Percentiles rank a stretch among this genome's conserved stretches.
Evolutionary conservation across 306 rosid species (phyloP).

Genomic region (Acacia melanoxylon): DNA sequence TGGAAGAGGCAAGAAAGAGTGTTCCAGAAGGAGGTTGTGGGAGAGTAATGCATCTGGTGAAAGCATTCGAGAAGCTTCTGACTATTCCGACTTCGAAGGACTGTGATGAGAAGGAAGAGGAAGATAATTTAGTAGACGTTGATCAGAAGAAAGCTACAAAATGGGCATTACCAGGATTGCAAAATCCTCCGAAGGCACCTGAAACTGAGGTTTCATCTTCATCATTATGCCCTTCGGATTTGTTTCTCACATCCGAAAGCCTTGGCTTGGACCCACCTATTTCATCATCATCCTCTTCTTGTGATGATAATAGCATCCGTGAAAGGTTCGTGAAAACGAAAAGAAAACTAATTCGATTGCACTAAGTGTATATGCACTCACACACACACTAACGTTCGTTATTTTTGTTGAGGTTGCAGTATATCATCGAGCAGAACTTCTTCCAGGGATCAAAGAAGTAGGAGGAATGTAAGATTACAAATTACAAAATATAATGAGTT

Average conservation of each 20-base stretch:
- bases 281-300: conserved; percentile 61
- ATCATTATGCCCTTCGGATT: conserved; percentile 52
- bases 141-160: conserved; percentile 45
- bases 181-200: conserved; percentile 33
- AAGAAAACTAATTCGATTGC: background rate
- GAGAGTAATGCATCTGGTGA: conserved; percentile 78
- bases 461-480: conserved; percentile 73
- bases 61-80: conserved; percentile 84
- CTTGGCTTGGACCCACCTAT: conserved; percentile 66
- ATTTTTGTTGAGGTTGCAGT: conserved; percentile 39
- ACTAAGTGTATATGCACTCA: background rate
- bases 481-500: background rate
- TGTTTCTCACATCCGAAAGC: conserved; percentile 62
- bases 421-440: conserved; percentile 70
- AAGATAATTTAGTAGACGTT: conserved; percentile 29
- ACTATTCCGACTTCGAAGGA: conserved; percentile 46
- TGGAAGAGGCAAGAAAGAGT: conserved; percentile 83
- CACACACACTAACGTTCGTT: conserved; percentile 7
- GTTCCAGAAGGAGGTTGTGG: conserved; percentile 74
- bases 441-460: conserved; percentile 62
- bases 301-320: conserved; percentile 51
- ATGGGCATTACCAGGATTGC: conserved; percentile 94
- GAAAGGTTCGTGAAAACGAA: conserved; percentile 59
- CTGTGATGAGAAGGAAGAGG: background rate
- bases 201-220: conserved; percentile 47